Percentiles rank a stretch among this genome's conserved stretches.
These are phyloP conservation scores for Margaritispora aquatica DNA, from an alignment of 495 filamentous ascomycete species.

Conservation along the genomic window DNA sequence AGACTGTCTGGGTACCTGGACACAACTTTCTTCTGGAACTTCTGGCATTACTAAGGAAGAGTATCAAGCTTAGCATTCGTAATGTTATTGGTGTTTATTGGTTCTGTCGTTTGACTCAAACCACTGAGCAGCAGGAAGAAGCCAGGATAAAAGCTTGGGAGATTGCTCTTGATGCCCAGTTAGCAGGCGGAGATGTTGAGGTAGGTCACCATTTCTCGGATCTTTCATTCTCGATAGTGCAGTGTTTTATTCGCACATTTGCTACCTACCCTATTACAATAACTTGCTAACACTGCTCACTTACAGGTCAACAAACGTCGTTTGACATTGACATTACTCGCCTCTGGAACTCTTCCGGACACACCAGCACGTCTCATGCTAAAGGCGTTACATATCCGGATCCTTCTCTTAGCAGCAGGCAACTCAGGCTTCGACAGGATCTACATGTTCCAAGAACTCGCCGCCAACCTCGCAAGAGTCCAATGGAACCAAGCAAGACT, in stretches of 20 bases:
- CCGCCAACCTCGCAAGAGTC: slow-evolving; percentile 59
- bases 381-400: slow-evolving; percentile 84
- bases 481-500: slow-evolving; percentile 78
- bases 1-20: slow-evolving; percentile 88
- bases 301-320: slow-evolving; percentile 68
- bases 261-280: neutral
- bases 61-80: slow-evolving; percentile 71
- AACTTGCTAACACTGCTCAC: neutral
- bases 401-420: slow-evolving; percentile 75
- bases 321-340: slow-evolving; percentile 79
- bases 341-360: slow-evolving; percentile 79
- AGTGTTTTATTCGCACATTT: too few relatives aligned
- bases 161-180: slow-evolving; percentile 90
- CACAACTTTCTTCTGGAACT: slow-evolving; percentile 82
- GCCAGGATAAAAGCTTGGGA: slow-evolving; percentile 90
- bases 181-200: slow-evolving; percentile 88
- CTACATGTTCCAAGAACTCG: slow-evolving; percentile 54
- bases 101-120: slow-evolving; percentile 72
- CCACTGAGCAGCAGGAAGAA: slow-evolving; percentile 77
- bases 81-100: slow-evolving; percentile 68
- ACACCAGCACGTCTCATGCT: slow-evolving; percentile 85
- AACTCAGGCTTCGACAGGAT: slow-evolving; percentile 55
- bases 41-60: slow-evolving; percentile 72
- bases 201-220: neutral
- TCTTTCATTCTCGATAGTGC: too few relatives aligned